Evolutionary conservation across 768 basidiomycete species (phyloP).

Genomic region (Suillus lakei): DNA sequence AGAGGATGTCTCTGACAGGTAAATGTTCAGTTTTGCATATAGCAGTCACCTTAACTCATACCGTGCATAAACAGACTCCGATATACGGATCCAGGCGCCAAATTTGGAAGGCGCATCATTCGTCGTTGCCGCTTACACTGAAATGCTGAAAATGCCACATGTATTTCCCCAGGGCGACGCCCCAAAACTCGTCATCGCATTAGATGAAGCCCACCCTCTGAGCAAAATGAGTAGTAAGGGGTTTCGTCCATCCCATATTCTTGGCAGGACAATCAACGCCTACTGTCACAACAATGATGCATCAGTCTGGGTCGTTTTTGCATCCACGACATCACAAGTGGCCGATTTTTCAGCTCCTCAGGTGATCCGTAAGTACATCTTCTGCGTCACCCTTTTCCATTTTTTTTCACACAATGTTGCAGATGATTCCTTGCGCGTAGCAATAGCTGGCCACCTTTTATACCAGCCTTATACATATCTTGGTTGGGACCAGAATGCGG

Average conservation of each 20-base stretch:
- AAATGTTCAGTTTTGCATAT: no score
- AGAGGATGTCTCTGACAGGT: no score
- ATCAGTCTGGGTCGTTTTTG: conserved; percentile 9
- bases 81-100: no score
- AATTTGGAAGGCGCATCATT: no score
- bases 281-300: background rate
- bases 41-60: no score
- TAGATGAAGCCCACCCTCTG: conserved; percentile 3
- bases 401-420: background rate
- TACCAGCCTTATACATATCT: conserved; percentile 9
- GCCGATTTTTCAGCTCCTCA: conserved; percentile 4
- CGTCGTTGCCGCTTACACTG: background rate
- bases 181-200: conserved; percentile 3
- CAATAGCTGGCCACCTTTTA: background rate
- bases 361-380: background rate
- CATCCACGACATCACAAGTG: conserved; percentile 8
- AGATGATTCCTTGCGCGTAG: conserved; percentile 7
- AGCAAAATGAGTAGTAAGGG: background rate
- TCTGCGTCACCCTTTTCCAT: background rate
- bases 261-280: background rate
- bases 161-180: background rate
- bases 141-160: background rate
- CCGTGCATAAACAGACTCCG: no score
- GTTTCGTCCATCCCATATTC: background rate
- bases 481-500: conserved; percentile 15